Evolutionary conservation across 1,284 basidiomycete genomes (phyloP).

Genomic region (Trichosporon asahii): DNA sequence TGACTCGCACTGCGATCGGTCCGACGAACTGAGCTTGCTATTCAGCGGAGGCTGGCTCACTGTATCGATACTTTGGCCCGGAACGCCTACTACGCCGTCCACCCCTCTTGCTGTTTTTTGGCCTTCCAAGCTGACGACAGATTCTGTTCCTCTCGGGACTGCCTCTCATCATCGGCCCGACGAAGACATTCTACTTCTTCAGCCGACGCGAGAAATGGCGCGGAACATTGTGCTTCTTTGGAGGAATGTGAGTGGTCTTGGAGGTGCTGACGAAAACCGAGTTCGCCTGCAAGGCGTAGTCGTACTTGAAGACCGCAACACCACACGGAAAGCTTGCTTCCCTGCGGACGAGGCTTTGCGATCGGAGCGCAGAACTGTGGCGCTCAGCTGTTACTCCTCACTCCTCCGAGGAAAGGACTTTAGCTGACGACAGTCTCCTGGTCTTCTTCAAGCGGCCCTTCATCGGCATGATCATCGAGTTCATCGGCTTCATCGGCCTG

Average conservation of each 20-base stretch:
- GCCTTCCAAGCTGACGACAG: slow-evolving; percentile 56
- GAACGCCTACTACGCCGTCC: no score
- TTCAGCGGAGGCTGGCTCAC: neutral
- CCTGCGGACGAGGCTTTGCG: no score
- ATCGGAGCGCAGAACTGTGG: no score
- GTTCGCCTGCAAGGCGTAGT: no score
- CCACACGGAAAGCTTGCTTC: no score
- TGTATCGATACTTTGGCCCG: neutral
- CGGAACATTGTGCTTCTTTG: slow-evolving; percentile 87
- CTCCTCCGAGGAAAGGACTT: no score
- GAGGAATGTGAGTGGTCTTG: slow-evolving; percentile 61
- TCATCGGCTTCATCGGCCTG: slow-evolving; percentile 91
- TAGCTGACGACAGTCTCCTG: slow-evolving; percentile 35
- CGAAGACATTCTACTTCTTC: slow-evolving; percentile 98
- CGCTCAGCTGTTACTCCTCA: no score
- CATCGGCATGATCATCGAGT: slow-evolving; percentile 88
- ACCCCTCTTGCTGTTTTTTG: no score
- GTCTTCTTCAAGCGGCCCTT: slow-evolving; percentile 86
- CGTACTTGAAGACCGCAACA: no score
- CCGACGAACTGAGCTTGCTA: neutral
- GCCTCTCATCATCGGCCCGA: slow-evolving; percentile 89
- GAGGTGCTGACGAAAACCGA: no score
- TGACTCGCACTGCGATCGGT: neutral
- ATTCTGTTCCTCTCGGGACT: slow-evolving; percentile 87
- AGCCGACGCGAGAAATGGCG: slow-evolving; percentile 91